A percentile compares a stretch with the other conserved stretches of the same genome.
Conservation (phyloP, 805 yeast species). For the Ogataea trehaloabstinens region DNA sequence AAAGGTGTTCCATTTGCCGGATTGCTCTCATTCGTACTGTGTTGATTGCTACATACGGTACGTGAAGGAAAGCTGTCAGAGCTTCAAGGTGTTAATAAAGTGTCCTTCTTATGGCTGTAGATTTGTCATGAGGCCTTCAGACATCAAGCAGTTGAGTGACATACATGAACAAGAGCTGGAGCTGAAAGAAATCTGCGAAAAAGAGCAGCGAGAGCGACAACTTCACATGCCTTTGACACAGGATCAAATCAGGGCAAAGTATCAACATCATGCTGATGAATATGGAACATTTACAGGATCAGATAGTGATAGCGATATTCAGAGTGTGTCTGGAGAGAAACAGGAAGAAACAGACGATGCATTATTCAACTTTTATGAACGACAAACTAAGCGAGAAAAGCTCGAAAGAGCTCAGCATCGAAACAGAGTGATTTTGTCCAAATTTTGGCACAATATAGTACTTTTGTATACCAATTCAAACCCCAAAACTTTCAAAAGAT, state of each 20-base stretch:
- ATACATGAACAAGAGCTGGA: conserved; percentile 11
- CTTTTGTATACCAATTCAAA: conserved; percentile 53
- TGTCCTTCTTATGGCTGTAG: conserved; percentile 67
- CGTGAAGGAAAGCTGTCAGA: conserved; percentile 41
- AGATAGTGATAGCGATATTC: conserved; percentile 3
- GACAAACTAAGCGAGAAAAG: conserved; percentile 20
- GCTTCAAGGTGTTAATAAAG: conserved; percentile 46
- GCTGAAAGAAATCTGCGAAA: conserved; percentile 8
- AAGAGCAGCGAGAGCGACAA: conserved; percentile 2
- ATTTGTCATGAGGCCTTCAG: conserved; percentile 41
- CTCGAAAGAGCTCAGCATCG: conserved; percentile 22
- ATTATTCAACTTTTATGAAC: conserved; percentile 24
- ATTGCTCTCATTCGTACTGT: conserved; percentile 75
- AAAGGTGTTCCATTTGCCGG: conserved; percentile 43
- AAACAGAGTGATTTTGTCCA: conserved; percentile 26
- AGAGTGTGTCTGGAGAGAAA: conserved; percentile 10
- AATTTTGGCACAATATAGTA: conserved; percentile 44
- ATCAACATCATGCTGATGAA: conserved; percentile 13
- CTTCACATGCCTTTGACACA: conserved; percentile 14
- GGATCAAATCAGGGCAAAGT: conserved; percentile 21
- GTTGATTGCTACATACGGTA: conserved; percentile 64
- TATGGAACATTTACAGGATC: not conserved
- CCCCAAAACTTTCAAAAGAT: conserved; percentile 56
- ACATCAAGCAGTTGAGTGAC: conserved; percentile 33
- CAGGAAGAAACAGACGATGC: conserved; percentile 9